Conservation (phyloP, 169 alveolate species). For the Babesia ovata region DNA sequence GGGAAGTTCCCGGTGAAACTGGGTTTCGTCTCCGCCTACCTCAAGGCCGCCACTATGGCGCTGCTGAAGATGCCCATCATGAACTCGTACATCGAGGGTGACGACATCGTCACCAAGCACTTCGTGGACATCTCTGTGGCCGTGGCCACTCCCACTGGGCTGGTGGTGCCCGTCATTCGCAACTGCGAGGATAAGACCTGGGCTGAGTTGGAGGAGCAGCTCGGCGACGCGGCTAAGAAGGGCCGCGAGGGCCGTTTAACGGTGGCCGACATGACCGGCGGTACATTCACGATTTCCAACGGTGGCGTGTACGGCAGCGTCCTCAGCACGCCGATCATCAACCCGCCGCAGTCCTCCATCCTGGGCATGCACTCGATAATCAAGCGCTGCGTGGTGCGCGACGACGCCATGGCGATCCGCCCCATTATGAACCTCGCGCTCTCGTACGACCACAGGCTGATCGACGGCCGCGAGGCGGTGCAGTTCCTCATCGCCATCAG, state of each 20-base stretch:
- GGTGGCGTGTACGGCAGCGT: conserved; percentile 96
- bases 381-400: conserved; percentile 91
- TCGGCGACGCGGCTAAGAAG: conserved; percentile 82
- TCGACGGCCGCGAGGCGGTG: conserved; percentile 98
- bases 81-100: conserved; percentile 83
- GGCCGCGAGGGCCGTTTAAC: conserved; percentile 90
- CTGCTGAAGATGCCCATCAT: conserved; percentile 82
- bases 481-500: conserved; percentile 89
- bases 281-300: conserved; percentile 94
- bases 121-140: conserved; percentile 94
- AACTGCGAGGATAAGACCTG: conserved; percentile 86
- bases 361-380: conserved; percentile 93
- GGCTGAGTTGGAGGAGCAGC: conserved; percentile 88
- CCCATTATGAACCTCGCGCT: conserved; percentile 95
- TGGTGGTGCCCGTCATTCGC: conserved; percentile 93
- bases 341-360: conserved; percentile 94
- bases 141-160: conserved; percentile 95
- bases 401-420: conserved; percentile 90
- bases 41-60: conserved; percentile 82
- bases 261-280: conserved; percentile 94
- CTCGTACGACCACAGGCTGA: conserved; percentile 95
- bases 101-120: conserved; percentile 89
- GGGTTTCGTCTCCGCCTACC: conserved; percentile 85
- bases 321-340: conserved; percentile 94
- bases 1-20: conserved; percentile 73